Conservation (phyloP, 2,329 filamentous ascomycete genomes). For the Monascus ruber region DNA sequence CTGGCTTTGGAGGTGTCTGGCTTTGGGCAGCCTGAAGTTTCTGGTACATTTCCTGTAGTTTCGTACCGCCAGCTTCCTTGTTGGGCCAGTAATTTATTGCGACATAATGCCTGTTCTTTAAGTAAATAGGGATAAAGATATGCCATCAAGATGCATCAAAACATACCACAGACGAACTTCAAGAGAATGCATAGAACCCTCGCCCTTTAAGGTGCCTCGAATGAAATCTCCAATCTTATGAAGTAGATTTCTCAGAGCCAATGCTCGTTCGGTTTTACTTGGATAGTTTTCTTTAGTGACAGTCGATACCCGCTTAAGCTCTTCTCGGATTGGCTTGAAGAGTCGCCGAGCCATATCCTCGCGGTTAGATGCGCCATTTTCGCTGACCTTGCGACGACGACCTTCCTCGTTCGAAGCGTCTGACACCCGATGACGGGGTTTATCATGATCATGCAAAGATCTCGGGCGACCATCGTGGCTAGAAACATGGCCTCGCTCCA, state of each 20-base stretch:
- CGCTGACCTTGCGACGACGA: conserved; percentile 25
- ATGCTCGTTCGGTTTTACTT: conserved; percentile 32
- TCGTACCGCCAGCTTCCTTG: conserved; percentile 27
- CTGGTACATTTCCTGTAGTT: conserved; percentile 28
- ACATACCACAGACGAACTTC: conserved; percentile 36
- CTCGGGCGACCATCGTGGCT: conserved; percentile 26
- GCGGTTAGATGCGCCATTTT: conserved; percentile 23
- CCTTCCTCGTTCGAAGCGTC: conserved; percentile 25
- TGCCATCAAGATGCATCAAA: background rate
- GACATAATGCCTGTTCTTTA: conserved; percentile 30
- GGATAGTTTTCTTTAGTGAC: conserved; percentile 37
- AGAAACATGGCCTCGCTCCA: conserved; percentile 33
- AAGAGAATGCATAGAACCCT: conserved; percentile 27
- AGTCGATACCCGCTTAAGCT: conserved; percentile 31
- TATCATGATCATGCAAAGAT: conserved; percentile 22
- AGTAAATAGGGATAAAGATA: conserved; percentile 12
- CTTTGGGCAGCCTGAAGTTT: conserved; percentile 21
- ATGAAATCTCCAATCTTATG: conserved; percentile 38
- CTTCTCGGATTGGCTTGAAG: conserved; percentile 36
- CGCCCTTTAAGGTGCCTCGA: conserved; percentile 25
- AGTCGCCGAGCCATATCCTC: conserved; percentile 33
- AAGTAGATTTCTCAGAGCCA: conserved; percentile 32
- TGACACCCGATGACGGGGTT: conserved; percentile 20
- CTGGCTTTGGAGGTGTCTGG: conserved; percentile 8
- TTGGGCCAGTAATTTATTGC: conserved; percentile 36